Evolutionary conservation across 306 rosid species (phyloP), one percentile per base, ranked within the genome.

Genomic region (Fagus crenata): DNA sequence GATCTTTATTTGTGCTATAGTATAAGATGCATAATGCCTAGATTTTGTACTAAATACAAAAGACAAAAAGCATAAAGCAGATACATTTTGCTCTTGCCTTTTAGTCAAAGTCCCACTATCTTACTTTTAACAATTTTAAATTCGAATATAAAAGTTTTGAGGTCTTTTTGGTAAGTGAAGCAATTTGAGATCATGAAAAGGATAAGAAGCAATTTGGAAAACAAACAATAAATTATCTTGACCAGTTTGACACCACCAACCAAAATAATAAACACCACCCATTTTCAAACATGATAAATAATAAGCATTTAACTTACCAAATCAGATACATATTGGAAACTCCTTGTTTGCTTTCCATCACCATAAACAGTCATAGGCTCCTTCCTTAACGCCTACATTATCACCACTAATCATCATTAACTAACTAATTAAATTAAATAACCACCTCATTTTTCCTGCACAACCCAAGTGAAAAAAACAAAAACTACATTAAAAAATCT

Each of bases 261-360:
- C 74, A 78, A 81, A 70, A 22, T 37, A 53, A 63, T 11, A 61
- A 56, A 73, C n/a, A n/a, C n/a, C 31, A n/a, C 60, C 61, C 39
- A 67, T 32, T 55, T 36, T 8, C 37, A 2, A 51, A 18, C 28
- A 9, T 39, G 61, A 40, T 15, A 7, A 65, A 36, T 51, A 72
- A 32, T 70, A 64, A 69, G 37, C 53, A 9, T 3, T 3, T 18
- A 22, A 35, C 89, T 88, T 88, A 90, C 99, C 92, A 95, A 86
- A 85, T 95, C 99, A 87, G 99, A 95, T 68, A 95, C 99, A 81
- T 88, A 95, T 71, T 95, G 99, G 92, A 95, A 95, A 85, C 99
- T 95, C 89, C 99, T 89, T 33, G 99, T 95, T 86, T 92, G 99
- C 88, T 95, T 92, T 75, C 99, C 99, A 84, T 95, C 99, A 74